Base-by-base conservation (phyloP, 768 basidiomycete species). In the Xerocomus spinulosus region DNA sequence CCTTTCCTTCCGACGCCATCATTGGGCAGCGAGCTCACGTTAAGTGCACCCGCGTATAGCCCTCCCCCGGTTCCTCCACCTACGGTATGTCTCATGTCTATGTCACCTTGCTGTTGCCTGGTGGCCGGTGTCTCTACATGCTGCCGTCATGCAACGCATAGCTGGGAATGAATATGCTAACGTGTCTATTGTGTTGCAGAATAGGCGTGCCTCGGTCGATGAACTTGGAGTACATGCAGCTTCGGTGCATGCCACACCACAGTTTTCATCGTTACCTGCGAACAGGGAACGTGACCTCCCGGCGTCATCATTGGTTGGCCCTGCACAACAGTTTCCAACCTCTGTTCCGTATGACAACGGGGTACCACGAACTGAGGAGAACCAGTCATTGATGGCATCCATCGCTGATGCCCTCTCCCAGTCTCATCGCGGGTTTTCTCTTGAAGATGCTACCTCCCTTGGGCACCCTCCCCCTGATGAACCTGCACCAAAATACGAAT, bases 221-320 rank as follows among this genome's bases (percentile, higher is more conserved):
- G 64, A 66, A n/a, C 59, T 66, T 9, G 66, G 64, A 9, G 21
- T 51, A 34, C 57, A 57, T 24, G 33, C 32, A 5, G 28, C 46
- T 24, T 26, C 36, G 17, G 45, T 25, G 2, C 49, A 51, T 17
- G 10, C 47, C 14, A 2, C 47, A 8, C 42, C 49, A 1, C 73
- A 80, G 14, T 87, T 85, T 56, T 81, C 82, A 21, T 88, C 87
- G 1, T 79, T 87, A 66, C 85, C 52, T 25, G 28, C 84, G 1
- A 73, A 15, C 74, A 78, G 49, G 62, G 65, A 47, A 56, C 68
- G 67, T 26, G 73, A 71, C 24, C 57, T 55, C 9, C 47, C 18
- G 4, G 18, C 12, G 14, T 17, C 57, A 9, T 59, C 68, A 0
- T 46, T 37, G 3, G n/a, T 40, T 17, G 49, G 46, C 20, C 34